Percentiles rank a stretch among this genome's conserved stretches.
Evolutionary conservation across 495 filamentous ascomycete species (phyloP).

Genomic region (Annulohypoxylon stygium): DNA sequence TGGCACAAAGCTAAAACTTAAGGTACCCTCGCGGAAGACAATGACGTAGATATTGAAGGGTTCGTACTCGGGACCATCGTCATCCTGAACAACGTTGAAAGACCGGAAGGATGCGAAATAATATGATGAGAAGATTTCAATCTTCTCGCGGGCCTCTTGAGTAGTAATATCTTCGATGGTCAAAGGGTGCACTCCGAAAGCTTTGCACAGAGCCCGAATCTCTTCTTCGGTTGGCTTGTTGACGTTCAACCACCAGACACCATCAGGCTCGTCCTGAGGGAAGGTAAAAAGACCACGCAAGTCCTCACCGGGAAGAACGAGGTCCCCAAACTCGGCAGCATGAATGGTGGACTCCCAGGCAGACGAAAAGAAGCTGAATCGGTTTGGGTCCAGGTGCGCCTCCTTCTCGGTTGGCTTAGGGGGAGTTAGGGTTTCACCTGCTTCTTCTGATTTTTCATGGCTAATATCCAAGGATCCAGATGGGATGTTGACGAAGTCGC

Average conservation of each 20-base stretch:
- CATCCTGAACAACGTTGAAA: slow-evolving; percentile 73
- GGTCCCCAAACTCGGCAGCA: slow-evolving; percentile 85
- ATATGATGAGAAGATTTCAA: slow-evolving; percentile 96
- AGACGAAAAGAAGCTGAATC: slow-evolving; percentile 97
- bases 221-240: slow-evolving; percentile 91
- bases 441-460: slow-evolving; percentile 53
- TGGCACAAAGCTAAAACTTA: slow-evolving; percentile 91
- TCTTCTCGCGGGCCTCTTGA: slow-evolving; percentile 96
- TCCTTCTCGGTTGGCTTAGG: slow-evolving; percentile 45
- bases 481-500: slow-evolving; percentile 63
- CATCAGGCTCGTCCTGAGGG: slow-evolving; percentile 73
- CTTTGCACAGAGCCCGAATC: slow-evolving; percentile 85
- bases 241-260: slow-evolving; percentile 96
- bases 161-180: slow-evolving; percentile 95
- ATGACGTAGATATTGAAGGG: slow-evolving; percentile 97
- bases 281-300: slow-evolving; percentile 90
- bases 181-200: slow-evolving; percentile 92
- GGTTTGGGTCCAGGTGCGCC: slow-evolving; percentile 68
- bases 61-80: slow-evolving; percentile 86
- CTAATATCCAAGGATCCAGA: slow-evolving; percentile 52
- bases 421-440: slow-evolving; percentile 30
- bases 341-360: slow-evolving; percentile 92
- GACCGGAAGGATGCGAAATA: slow-evolving; percentile 98
- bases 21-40: slow-evolving; percentile 93
- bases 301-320: slow-evolving; percentile 88